Evolutionary conservation across 805 yeast species (phyloP), one percentile per base, ranked within the genome.

Genomic region (Nakazawaea wyomingensis): DNA sequence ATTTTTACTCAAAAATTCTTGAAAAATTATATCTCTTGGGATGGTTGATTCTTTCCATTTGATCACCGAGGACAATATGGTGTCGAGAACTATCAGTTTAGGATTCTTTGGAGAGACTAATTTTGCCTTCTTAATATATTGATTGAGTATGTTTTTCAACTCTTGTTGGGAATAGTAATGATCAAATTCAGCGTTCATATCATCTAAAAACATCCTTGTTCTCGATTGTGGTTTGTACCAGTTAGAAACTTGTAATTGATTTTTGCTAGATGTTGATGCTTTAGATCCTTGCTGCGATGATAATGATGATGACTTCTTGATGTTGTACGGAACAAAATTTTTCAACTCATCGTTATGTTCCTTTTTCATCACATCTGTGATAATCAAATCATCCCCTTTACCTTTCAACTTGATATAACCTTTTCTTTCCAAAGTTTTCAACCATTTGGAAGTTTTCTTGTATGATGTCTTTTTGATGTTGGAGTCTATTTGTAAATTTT

Each of bases 391-490:
- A 46, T 90, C 96, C 30, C 82, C 93, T 54, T 87, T 85, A 6
- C 96, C 97, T 51, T 89, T 87, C 20, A 82, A 59, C 44, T 78
- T 79, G 18, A 93, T 48, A 43, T 81, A 75, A 1, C 78, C 78
- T 34, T 72, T 70, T 57, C 88, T 91, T 50, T 86, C 96, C 81
- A 90, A 87, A 5, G 85, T 80, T 56, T 88, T 91, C 43, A 91
- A 64, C 54, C 82, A 88, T 59, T 89, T 90, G 11, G 89, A 74
- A 4, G 91, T 78, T 56, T 91, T 91, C 60, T 85, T 89, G 95
- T 95, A 91, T 3, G 89, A 76, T 0, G 96, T 80, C 55, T 79
- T 83, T 60, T 89, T 90, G 46, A 85, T 73, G 50, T 75, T 80
- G 31, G 81, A 74, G 52, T 79, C 82, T 1, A 75, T 69, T 0